Evolutionary conservation across 768 basidiomycete species (phyloP), one percentile per base, ranked within the genome.

Genomic region (Inosperma sp.): DNA sequence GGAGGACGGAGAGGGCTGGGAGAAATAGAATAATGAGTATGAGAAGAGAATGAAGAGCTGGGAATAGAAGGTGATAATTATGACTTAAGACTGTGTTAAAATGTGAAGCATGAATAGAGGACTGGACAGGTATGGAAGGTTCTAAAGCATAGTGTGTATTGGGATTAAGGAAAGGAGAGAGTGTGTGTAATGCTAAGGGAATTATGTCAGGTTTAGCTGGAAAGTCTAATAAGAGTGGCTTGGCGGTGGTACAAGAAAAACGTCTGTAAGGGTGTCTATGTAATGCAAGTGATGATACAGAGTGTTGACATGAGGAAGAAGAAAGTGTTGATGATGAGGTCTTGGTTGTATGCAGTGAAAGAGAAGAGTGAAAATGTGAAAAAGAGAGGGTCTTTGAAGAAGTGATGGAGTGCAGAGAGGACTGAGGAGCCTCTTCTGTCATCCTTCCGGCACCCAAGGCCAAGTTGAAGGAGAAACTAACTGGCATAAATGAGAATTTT

Each of bases 1-100:
- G 53, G 53, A 5, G 64, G 64, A 5, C 56, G 26, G 8, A 56
- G 40, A 0, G 29, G 14, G 31, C 41, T 56, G n/a, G 36, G 33
- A 3, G 0, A 29, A 1, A 31, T n/a, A 3, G 40, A 30, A 0
- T 2, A n/a, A 22, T 16, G 29, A 8, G 45, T 29, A 14, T 25
- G 23, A 21, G 40, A 30, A 10, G 17, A 19, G 40, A 34, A 10
- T 31, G 21, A 33, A 46, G 43, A 7, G 35, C 7, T 29, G 25
- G n/a, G n/a, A n/a, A n/a, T n/a, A n/a, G n/a, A n/a, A n/a, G n/a
- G n/a, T n/a, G n/a, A n/a, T n/a, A n/a, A n/a, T n/a, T n/a, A n/a
- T n/a, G n/a, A n/a, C n/a, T n/a, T n/a, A n/a, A n/a, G n/a, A n/a
- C n/a, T n/a, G n/a, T n/a, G n/a, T n/a, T n/a, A n/a, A n/a, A n/a